Evolutionary conservation across 106 monocot genomes (phyloP), one percentile per base, ranked within the genome.

Genomic region (Apostasia shenzhenica): DNA sequence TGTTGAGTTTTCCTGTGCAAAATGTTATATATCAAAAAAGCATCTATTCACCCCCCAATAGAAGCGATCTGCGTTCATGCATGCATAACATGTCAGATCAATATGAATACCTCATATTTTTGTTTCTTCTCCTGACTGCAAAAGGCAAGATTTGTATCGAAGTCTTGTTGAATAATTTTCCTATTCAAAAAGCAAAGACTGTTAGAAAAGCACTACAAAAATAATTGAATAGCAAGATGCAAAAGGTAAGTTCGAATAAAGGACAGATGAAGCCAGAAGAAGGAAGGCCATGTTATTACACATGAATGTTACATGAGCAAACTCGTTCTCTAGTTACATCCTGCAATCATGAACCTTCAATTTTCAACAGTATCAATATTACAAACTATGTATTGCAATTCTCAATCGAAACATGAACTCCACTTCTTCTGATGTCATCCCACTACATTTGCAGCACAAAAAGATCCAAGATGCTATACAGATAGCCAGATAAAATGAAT

Each of bases 81-180:
- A 26, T 26, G 26, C 26, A 26, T 26, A 26, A 26, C 26, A 26
- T 26, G 26, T 26, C 45, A 62, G 46, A 63, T 51, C 2, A 70
- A 49, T 14, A 50, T 14, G 70, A 84, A 82, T 87, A 83, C 97
- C 92, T 92, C 97, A 80, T 61, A 87, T 77, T 79, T 85, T 48
- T 89, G 92, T 67, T 89, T 94, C 85, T 88, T 99, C 76, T 92
- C 97, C 63, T 99, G 84, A 70, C 85, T 92, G 73, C 89, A 89
- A 54, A 87, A 90, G 59, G 97, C 97, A 62, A 90, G 74, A 59
- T 72, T 90, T 77, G 66, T 83, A 70, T 92, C 89, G 81, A 99
- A 92, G 71, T 86, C 92, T 80, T 90, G 92, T 57, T 83, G 87
- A 72, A 89, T 58, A 68, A 78, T 67, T 68, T 87, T 92, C 77